Evolutionary conservation across 768 basidiomycete genomes (phyloP), one percentile per base, ranked within the genome.

Genomic region (Tephrocybe rancida): DNA sequence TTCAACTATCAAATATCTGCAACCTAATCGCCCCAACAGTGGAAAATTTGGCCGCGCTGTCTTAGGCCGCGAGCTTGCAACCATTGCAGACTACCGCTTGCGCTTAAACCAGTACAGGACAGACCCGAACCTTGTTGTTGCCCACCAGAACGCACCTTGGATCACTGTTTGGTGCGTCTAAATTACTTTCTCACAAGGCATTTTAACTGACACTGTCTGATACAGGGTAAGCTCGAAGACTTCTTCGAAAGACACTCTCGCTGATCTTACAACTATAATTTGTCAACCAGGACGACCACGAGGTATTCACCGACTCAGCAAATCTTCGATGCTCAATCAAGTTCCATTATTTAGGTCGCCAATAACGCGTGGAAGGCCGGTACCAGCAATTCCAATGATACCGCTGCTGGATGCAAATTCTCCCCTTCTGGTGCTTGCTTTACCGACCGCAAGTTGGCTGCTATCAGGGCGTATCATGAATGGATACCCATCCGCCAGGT

Each of bases 401-500:
- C 79, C 1, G 50, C 72, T 5, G 59, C 63, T 6, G 82, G 83
- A 32, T 83, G 80, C 56, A 59, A 70, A 13, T 83, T 80, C 62
- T 81, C 81, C 2, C 67, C 79, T 2, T 80, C 80, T 1, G 80
- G 77, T 4, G 81, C 80, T 16, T 51, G 50, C 30, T 51, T 51
- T n/a, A 51, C 81, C 4, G 80, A 84, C 61, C 69, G 84, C 29
- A 85, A 85, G 64, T 64, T 82, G 2, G 81, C 83, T 39, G 84
- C 80, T 7, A 76, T 84, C 22, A 70, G 82, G 26, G 82, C 81
- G 0, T 83, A 83, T 59, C 81, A 84, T 59, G 82, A 84, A 55
- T 85, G 83, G 83, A 77, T 85, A 71, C 83, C 83, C 10, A 81
- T 86, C 54, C 75, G 84, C 10, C 82, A 84, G 56, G 80, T 86